Evolutionary conservation across 257 asterid species (phyloP).

Genomic region (Fraxinus pennsylvanica): DNA sequence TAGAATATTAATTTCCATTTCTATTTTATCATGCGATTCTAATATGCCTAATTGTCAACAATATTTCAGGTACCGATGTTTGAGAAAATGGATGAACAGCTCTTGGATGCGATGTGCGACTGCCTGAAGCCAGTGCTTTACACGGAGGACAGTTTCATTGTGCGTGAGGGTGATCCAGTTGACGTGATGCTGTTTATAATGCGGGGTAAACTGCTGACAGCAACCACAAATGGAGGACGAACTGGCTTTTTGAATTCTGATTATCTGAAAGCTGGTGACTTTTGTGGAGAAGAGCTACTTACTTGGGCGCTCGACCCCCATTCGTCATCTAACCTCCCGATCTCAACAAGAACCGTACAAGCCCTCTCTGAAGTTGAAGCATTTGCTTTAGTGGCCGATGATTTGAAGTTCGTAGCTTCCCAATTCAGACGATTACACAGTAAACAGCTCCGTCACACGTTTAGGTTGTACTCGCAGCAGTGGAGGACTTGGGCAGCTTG

Average conservation of each 20-base stretch:
- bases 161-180: slow-evolving; percentile 95
- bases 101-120: slow-evolving; percentile 86
- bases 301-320: slow-evolving; percentile 98
- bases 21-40: background rate
- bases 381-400: slow-evolving; percentile 83
- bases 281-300: slow-evolving; percentile 97
- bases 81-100: slow-evolving; percentile 95
- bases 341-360: slow-evolving; percentile 89
- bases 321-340: slow-evolving; percentile 82
- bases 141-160: slow-evolving; percentile 86
- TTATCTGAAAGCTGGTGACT: slow-evolving; percentile 81
- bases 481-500: slow-evolving; percentile 99
- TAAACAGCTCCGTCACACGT: slow-evolving; percentile 90
- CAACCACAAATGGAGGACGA: slow-evolving; percentile 92
- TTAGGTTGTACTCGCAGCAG: slow-evolving; percentile 88
- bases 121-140: slow-evolving; percentile 80
- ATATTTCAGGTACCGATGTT: slow-evolving; percentile 83
- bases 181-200: slow-evolving; percentile 92
- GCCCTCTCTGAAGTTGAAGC: slow-evolving; percentile 97
- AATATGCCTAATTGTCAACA: background rate
- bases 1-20: slow-evolving; percentile 3
- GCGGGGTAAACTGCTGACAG: slow-evolving; percentile 79
- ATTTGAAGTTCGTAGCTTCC: slow-evolving; percentile 87
- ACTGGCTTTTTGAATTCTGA: slow-evolving; percentile 88
- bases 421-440: slow-evolving; percentile 86